A percentile compares a stretch with the other conserved stretches of the same genome.
phyloP scores from a whole-genome alignment of 2,329 filamentous ascomycete species.

The Penicillium rolfsii region DNA sequence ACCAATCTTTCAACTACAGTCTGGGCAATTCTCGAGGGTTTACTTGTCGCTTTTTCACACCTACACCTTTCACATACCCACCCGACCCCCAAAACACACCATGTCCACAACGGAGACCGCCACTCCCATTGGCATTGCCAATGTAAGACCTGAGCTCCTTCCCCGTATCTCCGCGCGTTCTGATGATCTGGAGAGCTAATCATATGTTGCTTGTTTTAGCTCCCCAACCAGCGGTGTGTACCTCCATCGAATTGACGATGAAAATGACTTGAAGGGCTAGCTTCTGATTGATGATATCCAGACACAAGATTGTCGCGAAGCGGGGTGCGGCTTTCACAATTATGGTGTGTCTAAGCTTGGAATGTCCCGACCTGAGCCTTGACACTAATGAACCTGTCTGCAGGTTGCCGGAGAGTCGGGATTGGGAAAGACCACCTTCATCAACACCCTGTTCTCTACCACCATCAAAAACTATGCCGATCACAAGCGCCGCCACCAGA shows the following conservation, averaged over 20 bases:
- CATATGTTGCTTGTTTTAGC: slow-evolving; percentile 45
- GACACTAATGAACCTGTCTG: slow-evolving; percentile 32
- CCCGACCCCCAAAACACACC: slow-evolving; percentile 30
- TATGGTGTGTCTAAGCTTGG: slow-evolving; percentile 68
- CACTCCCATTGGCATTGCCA: slow-evolving; percentile 74
- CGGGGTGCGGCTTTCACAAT: slow-evolving; percentile 98
- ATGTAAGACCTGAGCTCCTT: slow-evolving; percentile 56
- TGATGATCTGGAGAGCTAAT: slow-evolving; percentile 17
- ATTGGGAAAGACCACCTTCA: slow-evolving; percentile 98
- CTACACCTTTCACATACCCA: slow-evolving; percentile 20
- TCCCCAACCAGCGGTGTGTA: slow-evolving; percentile 69
- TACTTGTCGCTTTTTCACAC: slow-evolving; percentile 24
- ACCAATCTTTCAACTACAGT: slow-evolving; percentile 16
- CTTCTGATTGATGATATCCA: slow-evolving; percentile 41
- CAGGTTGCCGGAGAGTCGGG: slow-evolving; percentile 98
- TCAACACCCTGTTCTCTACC: slow-evolving; percentile 99
- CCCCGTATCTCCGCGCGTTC: slow-evolving; percentile 11
- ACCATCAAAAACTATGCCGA: slow-evolving; percentile 99
- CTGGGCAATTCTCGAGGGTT: slow-evolving; percentile 19
- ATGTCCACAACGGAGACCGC: slow-evolving; percentile 65
- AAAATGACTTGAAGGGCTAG: slow-evolving; percentile 10
- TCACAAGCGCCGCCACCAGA: slow-evolving; percentile 98
- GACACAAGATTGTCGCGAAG: slow-evolving; percentile 74
- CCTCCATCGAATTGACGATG: slow-evolving; percentile 44
- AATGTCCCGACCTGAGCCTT: slow-evolving; percentile 2